A percentile compares a stretch with the other conserved stretches of the same genome.
Conservation (phyloP, 345 rosid species). For the Gynandropsis gynandra region DNA sequence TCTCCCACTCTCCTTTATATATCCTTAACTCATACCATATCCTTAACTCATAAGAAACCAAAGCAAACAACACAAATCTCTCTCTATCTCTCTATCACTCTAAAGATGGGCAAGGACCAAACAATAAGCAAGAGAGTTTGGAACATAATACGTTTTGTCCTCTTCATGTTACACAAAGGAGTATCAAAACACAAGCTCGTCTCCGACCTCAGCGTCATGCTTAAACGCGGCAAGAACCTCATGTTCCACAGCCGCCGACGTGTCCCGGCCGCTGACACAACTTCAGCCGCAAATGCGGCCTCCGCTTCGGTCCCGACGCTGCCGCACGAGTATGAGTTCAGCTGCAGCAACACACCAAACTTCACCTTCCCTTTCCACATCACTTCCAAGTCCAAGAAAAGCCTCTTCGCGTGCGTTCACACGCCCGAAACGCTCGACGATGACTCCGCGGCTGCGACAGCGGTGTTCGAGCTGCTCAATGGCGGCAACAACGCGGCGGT, state of each 20-base stretch:
- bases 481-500: slow-evolving; percentile 31
- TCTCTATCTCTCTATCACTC: slow-evolving; percentile 11
- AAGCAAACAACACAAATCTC: slow-evolving; percentile 11
- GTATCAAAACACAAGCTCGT: slow-evolving; percentile 51
- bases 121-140: slow-evolving; percentile 57
- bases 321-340: slow-evolving; percentile 70
- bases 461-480: slow-evolving; percentile 53
- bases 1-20: slow-evolving; percentile 45
- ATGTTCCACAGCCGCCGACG: slow-evolving; percentile 44
- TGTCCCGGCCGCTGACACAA: slow-evolving; percentile 5
- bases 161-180: slow-evolving; percentile 72
- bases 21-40: slow-evolving; percentile 18
- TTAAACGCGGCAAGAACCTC: slow-evolving; percentile 78
- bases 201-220: slow-evolving; percentile 62
- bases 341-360: slow-evolving; percentile 88
- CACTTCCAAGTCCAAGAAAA: slow-evolving; percentile 33
- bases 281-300: slow-evolving; percentile 1
- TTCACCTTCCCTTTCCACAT: slow-evolving; percentile 41
- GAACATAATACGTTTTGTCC: slow-evolving; percentile 52
- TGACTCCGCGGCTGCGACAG: slow-evolving; percentile 40
- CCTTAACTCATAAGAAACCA: slow-evolving; percentile 31
- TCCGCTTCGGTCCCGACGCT: slow-evolving; percentile 1
- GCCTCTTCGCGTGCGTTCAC: slow-evolving; percentile 53
- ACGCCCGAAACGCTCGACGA: slow-evolving; percentile 55
- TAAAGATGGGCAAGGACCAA: slow-evolving; percentile 35